Evolutionary conservation across 305 asterid species (phyloP).

Genomic region (Stenogyne calaminthoides): DNA sequence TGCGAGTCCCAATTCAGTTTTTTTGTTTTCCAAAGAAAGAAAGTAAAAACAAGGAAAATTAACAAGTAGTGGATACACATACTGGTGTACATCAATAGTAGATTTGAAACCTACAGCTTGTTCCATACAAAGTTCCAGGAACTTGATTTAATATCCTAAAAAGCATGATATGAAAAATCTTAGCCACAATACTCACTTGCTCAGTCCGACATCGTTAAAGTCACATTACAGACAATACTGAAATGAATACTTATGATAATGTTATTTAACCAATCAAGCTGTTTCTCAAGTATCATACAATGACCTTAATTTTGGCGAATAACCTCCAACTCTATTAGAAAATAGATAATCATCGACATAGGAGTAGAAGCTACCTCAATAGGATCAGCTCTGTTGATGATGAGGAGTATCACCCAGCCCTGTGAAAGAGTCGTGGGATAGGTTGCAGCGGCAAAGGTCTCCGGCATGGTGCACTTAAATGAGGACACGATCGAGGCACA

Average conservation of each 20-base stretch:
- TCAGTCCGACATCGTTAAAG: constrained; percentile 8
- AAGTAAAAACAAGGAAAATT: background rate
- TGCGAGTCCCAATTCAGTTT: background rate
- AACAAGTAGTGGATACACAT: no score
- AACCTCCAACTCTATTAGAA: no score
- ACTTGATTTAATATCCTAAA: background rate
- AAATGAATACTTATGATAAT: constrained; percentile 52
- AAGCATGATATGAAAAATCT: background rate
- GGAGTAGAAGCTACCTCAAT: constrained; percentile 49
- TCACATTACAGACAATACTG: background rate
- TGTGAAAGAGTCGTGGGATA: constrained; percentile 43
- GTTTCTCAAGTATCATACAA: constrained; percentile 40
- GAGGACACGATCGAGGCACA: constrained; percentile 74
- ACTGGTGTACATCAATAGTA: no score
- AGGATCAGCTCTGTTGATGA: constrained; percentile 43
- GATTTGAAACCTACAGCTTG: background rate
- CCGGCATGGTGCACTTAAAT: constrained; percentile 72
- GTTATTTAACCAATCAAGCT: constrained; percentile 66
- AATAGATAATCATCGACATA: no score
- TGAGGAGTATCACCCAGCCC: constrained; percentile 55
- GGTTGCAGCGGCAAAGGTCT: constrained; percentile 45
- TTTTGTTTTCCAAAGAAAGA: background rate
- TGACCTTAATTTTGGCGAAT: background rate
- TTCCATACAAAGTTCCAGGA: background rate
- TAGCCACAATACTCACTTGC: background rate